These are phyloP conservation scores for Candida hungchunana DNA, from an alignment of 805 yeast species.

Conservation along the genomic window DNA sequence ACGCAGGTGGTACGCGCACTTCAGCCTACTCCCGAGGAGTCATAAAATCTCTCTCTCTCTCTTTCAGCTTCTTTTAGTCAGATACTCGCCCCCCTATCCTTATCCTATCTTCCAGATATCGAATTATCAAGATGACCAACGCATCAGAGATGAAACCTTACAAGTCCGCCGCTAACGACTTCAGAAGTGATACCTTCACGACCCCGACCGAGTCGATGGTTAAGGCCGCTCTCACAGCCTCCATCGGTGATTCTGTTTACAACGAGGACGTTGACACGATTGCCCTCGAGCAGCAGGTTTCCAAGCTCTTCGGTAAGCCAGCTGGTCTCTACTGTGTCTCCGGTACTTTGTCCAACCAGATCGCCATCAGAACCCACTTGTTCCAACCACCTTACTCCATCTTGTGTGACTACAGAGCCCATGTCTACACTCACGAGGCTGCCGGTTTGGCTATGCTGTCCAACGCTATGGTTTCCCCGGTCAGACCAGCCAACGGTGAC, in stretches of 20 bases:
- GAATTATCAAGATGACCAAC: conserved; percentile 7
- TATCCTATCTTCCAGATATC: no score
- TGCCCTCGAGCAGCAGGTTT: conserved; percentile 59
- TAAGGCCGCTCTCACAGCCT: conserved; percentile 48
- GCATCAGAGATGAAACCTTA: conserved; percentile 55
- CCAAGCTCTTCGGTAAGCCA: conserved; percentile 69
- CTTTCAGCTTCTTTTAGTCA: neutral
- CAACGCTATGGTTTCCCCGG: conserved; percentile 88
- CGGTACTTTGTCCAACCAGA: conserved; percentile 88
- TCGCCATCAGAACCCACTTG: conserved; percentile 73
- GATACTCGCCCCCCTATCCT: no score
- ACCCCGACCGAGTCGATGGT: conserved; percentile 77
- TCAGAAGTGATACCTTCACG: conserved; percentile 84
- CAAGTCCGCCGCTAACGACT: conserved; percentile 41
- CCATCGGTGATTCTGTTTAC: conserved; percentile 88
- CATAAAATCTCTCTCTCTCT: neutral
- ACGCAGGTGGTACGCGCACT: no score
- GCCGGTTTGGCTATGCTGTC: conserved; percentile 88
- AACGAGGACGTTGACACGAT: conserved; percentile 73
- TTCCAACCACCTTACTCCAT: conserved; percentile 83
- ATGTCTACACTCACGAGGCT: conserved; percentile 80
- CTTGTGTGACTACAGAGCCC: conserved; percentile 82
- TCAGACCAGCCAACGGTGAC: conserved; percentile 69
- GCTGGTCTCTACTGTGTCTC: conserved; percentile 81
- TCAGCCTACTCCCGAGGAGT: neutral